A percentile compares a stretch with the other conserved stretches of the same genome.
phyloP scores from a whole-genome alignment of 2,329 filamentous ascomycete genomes.

The Aureobasidium sp. region DNA sequence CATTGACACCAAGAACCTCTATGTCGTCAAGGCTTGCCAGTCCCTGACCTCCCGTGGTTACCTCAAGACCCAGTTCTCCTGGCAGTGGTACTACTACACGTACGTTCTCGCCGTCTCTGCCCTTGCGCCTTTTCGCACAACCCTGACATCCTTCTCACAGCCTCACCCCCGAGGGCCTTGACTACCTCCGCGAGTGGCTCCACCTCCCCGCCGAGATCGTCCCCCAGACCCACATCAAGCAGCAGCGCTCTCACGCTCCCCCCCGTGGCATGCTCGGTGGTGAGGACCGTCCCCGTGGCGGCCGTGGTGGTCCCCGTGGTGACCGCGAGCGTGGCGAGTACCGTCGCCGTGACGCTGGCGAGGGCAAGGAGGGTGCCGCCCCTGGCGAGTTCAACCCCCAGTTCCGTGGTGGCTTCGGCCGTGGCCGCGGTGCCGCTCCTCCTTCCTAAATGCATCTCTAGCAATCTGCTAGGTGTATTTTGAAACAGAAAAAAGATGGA shows the following conservation, averaged over 20 bases:
- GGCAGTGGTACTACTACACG: conserved; percentile 99
- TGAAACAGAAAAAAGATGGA: background rate
- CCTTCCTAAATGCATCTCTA: conserved; percentile 32
- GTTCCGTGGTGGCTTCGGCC: conserved; percentile 57
- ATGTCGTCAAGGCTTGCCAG: conserved; percentile 93
- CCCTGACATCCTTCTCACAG: conserved; percentile 30
- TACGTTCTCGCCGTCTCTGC: background rate
- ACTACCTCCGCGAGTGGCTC: conserved; percentile 99
- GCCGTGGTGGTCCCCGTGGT: conserved; percentile 69
- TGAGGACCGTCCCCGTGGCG: conserved; percentile 69
- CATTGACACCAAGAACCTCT: conserved; percentile 89
- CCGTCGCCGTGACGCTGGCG: conserved; percentile 65
- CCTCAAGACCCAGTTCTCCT: conserved; percentile 99
- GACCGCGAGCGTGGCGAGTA: conserved; percentile 65
- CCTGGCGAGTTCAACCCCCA: conserved; percentile 86
- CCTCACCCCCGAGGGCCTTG: conserved; percentile 97
- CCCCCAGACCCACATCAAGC: conserved; percentile 99
- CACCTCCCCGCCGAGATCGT: conserved; percentile 99
- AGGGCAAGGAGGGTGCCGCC: conserved; percentile 81
- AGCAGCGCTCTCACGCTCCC: conserved; percentile 96
- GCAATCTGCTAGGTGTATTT: background rate
- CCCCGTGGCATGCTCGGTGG: conserved; percentile 96
- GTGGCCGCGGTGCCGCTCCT: conserved; percentile 68
- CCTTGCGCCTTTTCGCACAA: background rate
- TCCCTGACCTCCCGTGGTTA: conserved; percentile 96